Evolutionary conservation across 768 basidiomycete species (phyloP), one percentile per base, ranked within the genome.

Genomic region (Hemileccinum impolitum): DNA sequence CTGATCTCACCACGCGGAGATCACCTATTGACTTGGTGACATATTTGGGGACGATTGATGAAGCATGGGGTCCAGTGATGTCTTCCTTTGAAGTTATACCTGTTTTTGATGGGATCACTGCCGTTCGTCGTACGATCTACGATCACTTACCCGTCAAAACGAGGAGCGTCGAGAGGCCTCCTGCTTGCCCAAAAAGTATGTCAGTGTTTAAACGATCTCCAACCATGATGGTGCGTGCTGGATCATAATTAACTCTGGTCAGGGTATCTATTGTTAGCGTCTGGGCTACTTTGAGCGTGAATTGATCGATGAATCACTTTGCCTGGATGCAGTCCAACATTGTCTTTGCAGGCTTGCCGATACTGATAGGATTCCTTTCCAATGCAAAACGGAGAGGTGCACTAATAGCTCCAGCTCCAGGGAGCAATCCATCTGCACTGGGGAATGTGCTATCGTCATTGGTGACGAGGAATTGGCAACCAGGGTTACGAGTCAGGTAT

Each of bases 161-260:
- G 36, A 97, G 82, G 48, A 97, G 74, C 0, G 95, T 97, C 15
- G 86, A 68, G 18, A 96, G 76, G 23, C 91, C 91, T 36, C 92
- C 91, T 39, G 80, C 79, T 64, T 90, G 78, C 43, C 95, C 96
- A 61, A 98, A 99, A 44, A 88, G 70, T 58, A 99, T 97, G 69
- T 99, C 95, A 6, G 96, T 98, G 65, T 90, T 87, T 56, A 99
- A 76, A 52, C 95, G 81, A 71, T 99, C 95, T 36, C 95, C 95
- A 39, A 98, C 76, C 92, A 99, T 97, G 65, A 98, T 82, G 14
- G 94, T 94, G 45, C 84, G 75, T 52, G 77, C 72, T 37, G 90
- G 90, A 68, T 98, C 88, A 65, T 91, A 94, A 40, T 88, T 66
- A 57, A 94, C 83, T 68, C 94, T 96, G 40, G 9, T 12, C 39